Conservation (phyloP, 164 flowering plant species). For the Nymphaea thermarum region DNA sequence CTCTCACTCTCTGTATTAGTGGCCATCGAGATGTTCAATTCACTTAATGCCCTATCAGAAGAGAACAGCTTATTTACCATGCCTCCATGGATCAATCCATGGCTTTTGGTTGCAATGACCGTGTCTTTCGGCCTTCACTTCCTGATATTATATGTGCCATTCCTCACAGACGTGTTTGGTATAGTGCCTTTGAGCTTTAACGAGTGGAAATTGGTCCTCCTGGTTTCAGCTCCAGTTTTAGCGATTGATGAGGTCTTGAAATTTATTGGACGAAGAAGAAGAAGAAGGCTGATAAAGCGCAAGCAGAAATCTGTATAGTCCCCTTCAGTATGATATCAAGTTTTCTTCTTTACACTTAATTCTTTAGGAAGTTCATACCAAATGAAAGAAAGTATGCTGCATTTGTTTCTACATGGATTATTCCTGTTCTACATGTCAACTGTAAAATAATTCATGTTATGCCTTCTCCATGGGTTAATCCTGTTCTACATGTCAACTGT, state of each 20-base stretch:
- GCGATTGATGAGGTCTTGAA: constrained; percentile 75
- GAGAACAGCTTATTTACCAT: constrained; percentile 66
- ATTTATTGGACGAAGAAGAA: constrained; percentile 37
- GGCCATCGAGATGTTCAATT: constrained; percentile 88
- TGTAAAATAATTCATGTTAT: no score
- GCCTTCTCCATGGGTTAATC: no score
- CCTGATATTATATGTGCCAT: constrained; percentile 66
- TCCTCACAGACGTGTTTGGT: constrained; percentile 68
- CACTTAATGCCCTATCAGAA: constrained; percentile 86
- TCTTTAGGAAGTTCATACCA: background rate
- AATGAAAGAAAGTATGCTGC: no score
- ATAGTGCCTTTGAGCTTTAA: constrained; percentile 51
- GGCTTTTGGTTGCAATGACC: constrained; percentile 83
- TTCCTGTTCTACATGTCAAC: no score
- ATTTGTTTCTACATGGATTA: no score
- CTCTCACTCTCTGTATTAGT: constrained; percentile 83
- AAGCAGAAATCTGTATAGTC: constrained; percentile 24
- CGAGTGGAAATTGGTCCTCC: constrained; percentile 68
- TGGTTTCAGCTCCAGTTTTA: constrained; percentile 66
- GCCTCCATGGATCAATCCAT: constrained; percentile 95
- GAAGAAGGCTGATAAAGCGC: constrained; percentile 22
- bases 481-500: no score
- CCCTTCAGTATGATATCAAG: background rate
- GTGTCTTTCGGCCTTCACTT: constrained; percentile 73
- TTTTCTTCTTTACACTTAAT: no score